Evolutionary conservation across 495 filamentous ascomycete genomes (phyloP).

Genomic region (Jackrogersella multiformis): DNA sequence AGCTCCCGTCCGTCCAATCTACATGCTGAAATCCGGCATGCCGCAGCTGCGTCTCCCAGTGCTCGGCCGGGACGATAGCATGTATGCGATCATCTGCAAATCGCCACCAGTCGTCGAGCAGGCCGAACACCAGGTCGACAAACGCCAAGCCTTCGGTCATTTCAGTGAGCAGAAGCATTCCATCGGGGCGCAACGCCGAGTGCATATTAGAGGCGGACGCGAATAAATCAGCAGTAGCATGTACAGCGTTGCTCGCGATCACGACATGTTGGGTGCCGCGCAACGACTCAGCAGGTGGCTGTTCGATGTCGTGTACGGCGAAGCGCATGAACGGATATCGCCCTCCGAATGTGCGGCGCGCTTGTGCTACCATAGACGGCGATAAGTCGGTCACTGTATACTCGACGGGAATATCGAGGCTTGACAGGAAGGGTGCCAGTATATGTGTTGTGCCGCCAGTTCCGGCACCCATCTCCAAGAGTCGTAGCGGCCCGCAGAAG

Average conservation of each 20-base stretch:
- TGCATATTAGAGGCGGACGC: slow-evolving; percentile 45
- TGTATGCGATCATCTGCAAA: slow-evolving; percentile 58
- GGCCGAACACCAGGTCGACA: slow-evolving; percentile 59
- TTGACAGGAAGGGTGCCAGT: slow-evolving; percentile 45
- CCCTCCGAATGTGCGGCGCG: slow-evolving; percentile 40
- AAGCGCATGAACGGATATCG: slow-evolving; percentile 58
- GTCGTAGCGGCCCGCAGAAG: slow-evolving; percentile 36
- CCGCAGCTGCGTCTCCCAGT: slow-evolving; percentile 52
- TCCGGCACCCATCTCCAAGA: slow-evolving; percentile 53
- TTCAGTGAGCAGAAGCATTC: slow-evolving; percentile 57
- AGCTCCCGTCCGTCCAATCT: slow-evolving; percentile 57
- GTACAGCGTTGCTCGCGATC: slow-evolving; percentile 59
- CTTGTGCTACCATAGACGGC: slow-evolving; percentile 53
- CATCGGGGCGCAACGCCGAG: slow-evolving; percentile 51
- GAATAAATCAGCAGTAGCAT: slow-evolving; percentile 52
- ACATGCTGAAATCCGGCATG: slow-evolving; percentile 56
- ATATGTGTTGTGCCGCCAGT: slow-evolving; percentile 49
- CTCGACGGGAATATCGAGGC: slow-evolving; percentile 47
- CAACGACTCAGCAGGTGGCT: slow-evolving; percentile 34
- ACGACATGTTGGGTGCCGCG: slow-evolving; percentile 50
- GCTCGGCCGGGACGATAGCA: slow-evolving; percentile 46
- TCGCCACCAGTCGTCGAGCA: slow-evolving; percentile 64
- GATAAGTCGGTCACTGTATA: slow-evolving; percentile 58
- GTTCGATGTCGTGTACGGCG: slow-evolving; percentile 55
- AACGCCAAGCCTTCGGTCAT: slow-evolving; percentile 51